A percentile compares a stretch with the other conserved stretches of the same genome.
phyloP scores from a whole-genome alignment of 495 filamentous ascomycete species.

The Venustampulla echinocandica region DNA sequence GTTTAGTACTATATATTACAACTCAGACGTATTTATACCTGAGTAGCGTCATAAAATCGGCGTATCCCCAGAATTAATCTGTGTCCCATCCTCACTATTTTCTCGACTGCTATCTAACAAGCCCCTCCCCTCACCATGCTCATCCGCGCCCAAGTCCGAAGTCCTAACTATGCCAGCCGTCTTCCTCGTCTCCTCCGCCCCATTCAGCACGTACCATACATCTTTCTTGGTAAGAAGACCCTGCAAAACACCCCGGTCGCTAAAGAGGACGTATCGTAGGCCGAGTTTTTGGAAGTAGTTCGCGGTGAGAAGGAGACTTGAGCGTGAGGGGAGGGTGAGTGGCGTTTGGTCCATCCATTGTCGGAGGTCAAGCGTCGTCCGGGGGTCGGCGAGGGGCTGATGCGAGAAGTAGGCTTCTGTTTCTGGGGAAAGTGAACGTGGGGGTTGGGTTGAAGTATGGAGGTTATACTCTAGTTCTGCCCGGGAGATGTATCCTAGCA shows the following conservation, averaged over 20 bases:
- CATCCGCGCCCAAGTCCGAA: constrained; percentile 25
- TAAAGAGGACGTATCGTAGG: constrained; percentile 82
- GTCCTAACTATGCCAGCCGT: constrained; percentile 5
- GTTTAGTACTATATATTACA: too few species aligned
- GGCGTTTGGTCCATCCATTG: constrained; percentile 99
- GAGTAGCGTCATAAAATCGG: constrained; percentile 22
- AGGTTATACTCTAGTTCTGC: constrained; percentile 82
- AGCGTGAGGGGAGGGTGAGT: constrained; percentile 71
- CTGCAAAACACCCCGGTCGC: constrained; percentile 68
- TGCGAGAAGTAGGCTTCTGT: constrained; percentile 80
- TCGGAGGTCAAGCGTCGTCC: constrained; percentile 73
- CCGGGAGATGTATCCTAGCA: constrained; percentile 90
- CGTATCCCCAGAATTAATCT: constrained; percentile 11
- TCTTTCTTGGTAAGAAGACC: constrained; percentile 96
- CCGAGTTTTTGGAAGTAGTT: constrained; percentile 92
- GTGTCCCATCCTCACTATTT: constrained; percentile 24
- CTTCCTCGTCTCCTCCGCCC: constrained; percentile 52
- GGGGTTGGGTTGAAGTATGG: constrained; percentile 42
- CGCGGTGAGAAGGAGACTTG: constrained; percentile 69
- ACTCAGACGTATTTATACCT: too few species aligned
- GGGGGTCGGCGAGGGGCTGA: constrained; percentile 69
- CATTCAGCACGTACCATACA: constrained; percentile 88
- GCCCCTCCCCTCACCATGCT: constrained; percentile 41
- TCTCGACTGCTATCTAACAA: constrained; percentile 38
- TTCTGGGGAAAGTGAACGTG: constrained; percentile 51